A percentile compares a stretch with the other conserved stretches of the same genome.
phyloP scores from a whole-genome alignment of 2,329 filamentous ascomycete genomes.

The Macrophomina tecta region DNA sequence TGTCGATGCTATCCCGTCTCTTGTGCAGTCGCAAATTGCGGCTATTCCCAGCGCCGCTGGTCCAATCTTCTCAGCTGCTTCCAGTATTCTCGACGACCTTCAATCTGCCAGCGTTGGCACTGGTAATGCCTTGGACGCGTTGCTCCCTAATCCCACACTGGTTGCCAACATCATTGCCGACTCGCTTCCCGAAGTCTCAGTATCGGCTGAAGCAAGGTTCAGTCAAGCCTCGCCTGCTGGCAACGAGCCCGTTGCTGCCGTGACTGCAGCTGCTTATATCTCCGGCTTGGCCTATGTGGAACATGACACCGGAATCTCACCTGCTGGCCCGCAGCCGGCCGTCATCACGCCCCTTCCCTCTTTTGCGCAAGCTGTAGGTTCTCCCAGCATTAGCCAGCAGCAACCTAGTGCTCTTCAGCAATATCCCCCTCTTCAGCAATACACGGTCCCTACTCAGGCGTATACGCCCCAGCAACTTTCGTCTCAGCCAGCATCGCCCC shows the following conservation, averaged over 20 bases:
- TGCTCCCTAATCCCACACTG: background rate
- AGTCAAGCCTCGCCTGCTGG: background rate
- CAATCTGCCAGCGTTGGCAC: background rate
- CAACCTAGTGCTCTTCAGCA: background rate
- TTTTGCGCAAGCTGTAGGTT: background rate
- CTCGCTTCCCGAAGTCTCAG: background rate
- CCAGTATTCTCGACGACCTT: background rate
- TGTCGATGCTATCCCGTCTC: background rate
- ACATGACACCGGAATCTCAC: background rate
- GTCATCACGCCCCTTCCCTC: slow-evolving; percentile 3
- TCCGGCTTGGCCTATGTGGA: background rate
- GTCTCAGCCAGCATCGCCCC: background rate
- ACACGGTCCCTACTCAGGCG: background rate
- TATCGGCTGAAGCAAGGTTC: background rate
- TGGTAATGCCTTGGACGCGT: background rate
- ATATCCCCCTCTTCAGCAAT: background rate
- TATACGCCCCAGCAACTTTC: background rate
- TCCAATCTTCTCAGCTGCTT: background rate
- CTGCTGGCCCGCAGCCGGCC: background rate
- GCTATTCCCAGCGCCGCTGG: background rate
- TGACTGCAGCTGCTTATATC: background rate
- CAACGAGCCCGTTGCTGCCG: background rate
- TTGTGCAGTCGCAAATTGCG: slow-evolving; percentile 5
- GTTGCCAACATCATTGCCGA: background rate
- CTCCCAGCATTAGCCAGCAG: slow-evolving; percentile 1